Base-by-base conservation (phyloP, 208 protist genomes). In the Vickermania ingenoplastis region DNA sequence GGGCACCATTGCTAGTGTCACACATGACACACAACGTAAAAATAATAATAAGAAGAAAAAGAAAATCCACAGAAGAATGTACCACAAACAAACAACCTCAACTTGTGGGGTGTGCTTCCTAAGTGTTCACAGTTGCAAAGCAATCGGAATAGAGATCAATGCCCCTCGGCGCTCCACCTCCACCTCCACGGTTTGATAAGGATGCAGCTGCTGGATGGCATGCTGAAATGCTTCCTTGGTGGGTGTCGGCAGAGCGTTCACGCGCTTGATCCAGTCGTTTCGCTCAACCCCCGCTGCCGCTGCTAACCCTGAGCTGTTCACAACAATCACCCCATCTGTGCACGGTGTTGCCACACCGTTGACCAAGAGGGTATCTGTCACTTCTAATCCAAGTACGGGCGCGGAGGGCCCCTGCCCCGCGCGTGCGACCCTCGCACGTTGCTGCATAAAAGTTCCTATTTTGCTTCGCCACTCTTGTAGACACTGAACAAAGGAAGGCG, bases 401-500 rank as follows among this genome's bases (percentile, higher is more conserved):
- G 54, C 53, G 56, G 63, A 14, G 23, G 36, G 27, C 7, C 41
- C 22, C n/a, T 58, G n/a, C 14, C 13, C 14, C 21, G 22, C 23
- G 1, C 22, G 51, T 30, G 31, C 50, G 27, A 23, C 7, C 2
- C 36, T 50, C 21, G 36, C 36, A 7, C 36, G 36, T n/a, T 7
- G 17, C 17, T 52, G 31, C 25, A 91, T 22, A 49, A 83, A 77
- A 21, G 74, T 64, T 26, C 55, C 41, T 1, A 91, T 53, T 49
- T 66, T 67, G 55, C 68, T 57, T 21, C 86, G 69, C 86, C 86
- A 93, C 58, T 83, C 64, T 27, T 70, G 69, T 28, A 93, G 74
- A 24, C 69, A 78, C 21, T 86, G 57, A 30, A 93, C 29, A 61
- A 93, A 93, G 48, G 70, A 61, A 17, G 86, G 86, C n/a, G 65